phyloP scores from a whole-genome alignment of 148 eudicot species.

The Chenopodium album region DNA sequence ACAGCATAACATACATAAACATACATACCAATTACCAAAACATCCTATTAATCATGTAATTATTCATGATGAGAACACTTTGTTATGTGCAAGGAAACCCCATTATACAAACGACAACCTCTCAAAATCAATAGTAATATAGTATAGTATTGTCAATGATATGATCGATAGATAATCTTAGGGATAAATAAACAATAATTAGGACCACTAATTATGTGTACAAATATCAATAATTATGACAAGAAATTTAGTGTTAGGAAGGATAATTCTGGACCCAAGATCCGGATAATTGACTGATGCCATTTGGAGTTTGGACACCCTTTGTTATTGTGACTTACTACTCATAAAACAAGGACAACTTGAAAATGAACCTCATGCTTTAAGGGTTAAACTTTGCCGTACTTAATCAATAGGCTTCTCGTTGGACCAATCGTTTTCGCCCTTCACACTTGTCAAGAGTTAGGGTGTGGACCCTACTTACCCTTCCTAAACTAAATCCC shows the following conservation, averaged over 20 bases:
- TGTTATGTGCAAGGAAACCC: too few species aligned
- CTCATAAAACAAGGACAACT: not conserved
- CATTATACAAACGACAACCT: too few species aligned
- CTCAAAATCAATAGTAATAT: too few species aligned
- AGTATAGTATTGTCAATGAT: too few species aligned
- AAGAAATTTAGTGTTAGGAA: not conserved
- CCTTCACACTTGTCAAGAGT: slow-evolving; percentile 25
- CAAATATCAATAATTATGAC: not conserved
- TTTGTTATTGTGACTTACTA: not conserved
- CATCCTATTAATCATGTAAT: too few species aligned
- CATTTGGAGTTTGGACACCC: not conserved
- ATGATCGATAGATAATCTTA: too few species aligned
- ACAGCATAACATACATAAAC: too few species aligned
- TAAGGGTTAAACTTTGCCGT: not conserved
- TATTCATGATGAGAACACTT: too few species aligned
- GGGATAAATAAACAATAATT: too few species aligned
- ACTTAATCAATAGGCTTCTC: not conserved
- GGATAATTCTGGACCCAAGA: not conserved
- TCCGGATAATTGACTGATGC: not conserved
- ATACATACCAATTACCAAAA: too few species aligned
- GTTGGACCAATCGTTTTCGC: slow-evolving; percentile 23
- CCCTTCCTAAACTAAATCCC: too few species aligned
- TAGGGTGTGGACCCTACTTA: not conserved
- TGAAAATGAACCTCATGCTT: not conserved
- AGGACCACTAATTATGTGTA: too few species aligned